phyloP scores from a whole-genome alignment of 2,329 filamentous ascomycete genomes.

The Fusarium sp. region DNA sequence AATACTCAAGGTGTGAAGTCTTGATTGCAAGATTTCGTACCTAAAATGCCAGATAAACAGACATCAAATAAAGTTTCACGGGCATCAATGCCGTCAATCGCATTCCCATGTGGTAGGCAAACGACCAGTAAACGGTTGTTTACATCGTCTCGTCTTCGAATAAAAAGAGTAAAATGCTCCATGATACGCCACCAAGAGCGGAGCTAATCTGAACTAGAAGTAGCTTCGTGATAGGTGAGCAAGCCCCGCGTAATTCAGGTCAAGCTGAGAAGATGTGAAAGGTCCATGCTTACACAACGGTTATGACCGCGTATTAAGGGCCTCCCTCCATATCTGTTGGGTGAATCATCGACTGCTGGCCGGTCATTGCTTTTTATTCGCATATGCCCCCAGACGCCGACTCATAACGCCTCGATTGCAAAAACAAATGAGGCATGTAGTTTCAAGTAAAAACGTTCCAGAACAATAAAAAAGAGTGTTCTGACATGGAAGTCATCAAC shows the following conservation, averaged over 20 bases:
- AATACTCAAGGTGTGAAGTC: neutral
- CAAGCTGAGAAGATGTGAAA: neutral
- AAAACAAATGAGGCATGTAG: constrained; percentile 8
- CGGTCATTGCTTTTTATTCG: constrained; percentile 26
- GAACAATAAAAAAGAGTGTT: constrained; percentile 22
- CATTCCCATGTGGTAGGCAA: neutral
- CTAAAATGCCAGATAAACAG: neutral
- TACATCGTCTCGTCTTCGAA: neutral
- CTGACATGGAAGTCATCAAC: constrained; percentile 1
- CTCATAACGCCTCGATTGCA: neutral
- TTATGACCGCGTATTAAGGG: constrained; percentile 1
- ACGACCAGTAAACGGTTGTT: neutral
- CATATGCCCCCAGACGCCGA: neutral
- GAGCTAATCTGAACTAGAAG: neutral
- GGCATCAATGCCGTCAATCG: neutral
- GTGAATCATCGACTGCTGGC: neutral
- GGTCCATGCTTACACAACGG: neutral
- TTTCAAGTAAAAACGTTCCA: constrained; percentile 20
- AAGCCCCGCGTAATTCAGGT: neutral
- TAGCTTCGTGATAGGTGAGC: neutral
- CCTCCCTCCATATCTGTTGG: neutral
- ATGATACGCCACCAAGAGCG: neutral
- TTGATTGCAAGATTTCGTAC: neutral
- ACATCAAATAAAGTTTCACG: neutral
- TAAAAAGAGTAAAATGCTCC: neutral